Percentiles rank a stretch among this genome's conserved stretches.
Evolutionary conservation across 306 rosid species (phyloP).

Genomic region (Rosa persica): DNA sequence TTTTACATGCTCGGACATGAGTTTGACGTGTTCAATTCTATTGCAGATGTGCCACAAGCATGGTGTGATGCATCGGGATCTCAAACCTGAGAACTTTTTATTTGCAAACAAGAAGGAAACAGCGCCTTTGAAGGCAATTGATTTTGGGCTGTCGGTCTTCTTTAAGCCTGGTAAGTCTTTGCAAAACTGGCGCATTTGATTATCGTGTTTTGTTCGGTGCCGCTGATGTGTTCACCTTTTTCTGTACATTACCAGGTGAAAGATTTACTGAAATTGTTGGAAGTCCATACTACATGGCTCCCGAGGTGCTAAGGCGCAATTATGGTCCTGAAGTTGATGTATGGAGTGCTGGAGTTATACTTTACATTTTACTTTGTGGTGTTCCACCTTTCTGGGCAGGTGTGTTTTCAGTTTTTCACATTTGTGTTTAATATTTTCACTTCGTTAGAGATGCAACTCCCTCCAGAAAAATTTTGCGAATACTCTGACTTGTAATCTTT

Average conservation of each 20-base stretch:
- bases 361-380: constrained; percentile 93
- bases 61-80: constrained; percentile 96
- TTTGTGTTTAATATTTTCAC: neutral
- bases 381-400: constrained; percentile 99
- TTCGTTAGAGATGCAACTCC: neutral
- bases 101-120: constrained; percentile 91
- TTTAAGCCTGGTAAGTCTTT: constrained; percentile 77
- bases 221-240: constrained; percentile 13
- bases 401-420: neutral
- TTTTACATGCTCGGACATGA: neutral
- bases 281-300: constrained; percentile 99
- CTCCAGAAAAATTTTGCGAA: neutral
- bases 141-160: constrained; percentile 90
- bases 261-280: constrained; percentile 89
- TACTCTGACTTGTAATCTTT: neutral
- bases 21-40: constrained; percentile 12
- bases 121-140: constrained; percentile 79
- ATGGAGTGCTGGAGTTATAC: constrained; percentile 98
- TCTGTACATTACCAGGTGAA: constrained; percentile 53
- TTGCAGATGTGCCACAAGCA: constrained; percentile 88
- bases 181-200: constrained; percentile 1
- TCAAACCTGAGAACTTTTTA: constrained; percentile 95
- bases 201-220: constrained; percentile 10
- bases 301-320: constrained; percentile 81
- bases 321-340: constrained; percentile 95